Evolutionary conservation across 176 grass and related monocot species (phyloP).

Genomic region (Phoenix roebelenii): DNA sequence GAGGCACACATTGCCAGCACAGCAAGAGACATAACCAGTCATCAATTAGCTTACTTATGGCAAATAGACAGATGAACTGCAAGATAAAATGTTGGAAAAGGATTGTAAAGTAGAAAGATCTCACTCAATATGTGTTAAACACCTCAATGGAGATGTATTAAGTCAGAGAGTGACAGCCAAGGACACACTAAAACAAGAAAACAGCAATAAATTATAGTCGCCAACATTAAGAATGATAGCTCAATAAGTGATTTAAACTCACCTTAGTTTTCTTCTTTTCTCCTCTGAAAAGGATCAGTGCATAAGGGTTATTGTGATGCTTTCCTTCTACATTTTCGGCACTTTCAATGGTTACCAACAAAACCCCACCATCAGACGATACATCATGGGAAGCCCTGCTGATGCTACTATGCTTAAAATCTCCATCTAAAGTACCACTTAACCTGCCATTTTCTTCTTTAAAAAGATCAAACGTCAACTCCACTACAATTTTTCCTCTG

Average conservation of each 20-base stretch:
- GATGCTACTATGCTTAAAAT: conserved; percentile 1
- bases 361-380: conserved; percentile 36
- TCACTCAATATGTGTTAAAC: no score
- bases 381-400: neutral
- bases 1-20: no score
- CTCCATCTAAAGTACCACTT: conserved; percentile 23
- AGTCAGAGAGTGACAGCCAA: no score
- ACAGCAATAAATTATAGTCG: no score
- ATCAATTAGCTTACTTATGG: no score
- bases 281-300: conserved; percentile 54
- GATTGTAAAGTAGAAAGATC: no score
- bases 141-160: no score
- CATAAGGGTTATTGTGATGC: conserved; percentile 76
- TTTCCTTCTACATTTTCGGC: conserved; percentile 89
- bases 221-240: no score
- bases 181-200: no score
- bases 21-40: no score
- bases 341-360: conserved; percentile 57
- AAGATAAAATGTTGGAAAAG: no score
- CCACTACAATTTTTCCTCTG: conserved; percentile 66
- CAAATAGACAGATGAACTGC: no score
- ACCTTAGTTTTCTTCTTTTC: conserved; percentile 87
- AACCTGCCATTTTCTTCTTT: conserved; percentile 50
- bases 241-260: neutral
- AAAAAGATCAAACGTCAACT: conserved; percentile 80